These are phyloP conservation scores for Exophiala viscosa DNA, from an alignment of 2,329 filamentous ascomycete species.

Conservation along the genomic window DNA sequence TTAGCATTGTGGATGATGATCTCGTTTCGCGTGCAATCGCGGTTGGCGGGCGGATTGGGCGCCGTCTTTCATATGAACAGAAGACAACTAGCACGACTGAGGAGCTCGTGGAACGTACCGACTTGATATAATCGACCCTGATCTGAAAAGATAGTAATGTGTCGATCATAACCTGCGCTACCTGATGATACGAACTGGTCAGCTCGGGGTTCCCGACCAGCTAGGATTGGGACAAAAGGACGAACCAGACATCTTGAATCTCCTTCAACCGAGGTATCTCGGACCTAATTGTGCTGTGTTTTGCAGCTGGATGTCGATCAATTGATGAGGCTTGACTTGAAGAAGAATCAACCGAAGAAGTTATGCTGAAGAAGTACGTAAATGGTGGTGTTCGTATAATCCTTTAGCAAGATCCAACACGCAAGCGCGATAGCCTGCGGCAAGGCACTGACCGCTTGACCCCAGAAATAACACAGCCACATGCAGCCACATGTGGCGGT, in stretches of 20 bases:
- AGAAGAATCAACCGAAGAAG: conserved; percentile 1
- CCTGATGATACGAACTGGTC: conserved; percentile 47
- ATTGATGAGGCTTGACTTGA: conserved; percentile 6
- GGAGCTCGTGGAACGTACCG: conserved; percentile 60
- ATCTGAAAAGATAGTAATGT: conserved; percentile 99
- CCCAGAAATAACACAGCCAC: too few species aligned
- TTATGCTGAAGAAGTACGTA: conserved; percentile 1
- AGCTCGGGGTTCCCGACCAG: conserved; percentile 27
- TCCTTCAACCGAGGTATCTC: conserved; percentile 15
- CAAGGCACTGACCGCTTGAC: too few species aligned
- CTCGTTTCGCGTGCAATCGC: neutral
- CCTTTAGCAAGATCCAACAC: neutral
- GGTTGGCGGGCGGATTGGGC: neutral
- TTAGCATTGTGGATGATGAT: conserved; percentile 22
- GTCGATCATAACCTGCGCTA: conserved; percentile 90
- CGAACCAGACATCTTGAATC: conserved; percentile 44
- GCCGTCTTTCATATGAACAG: neutral
- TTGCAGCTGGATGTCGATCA: conserved; percentile 10
- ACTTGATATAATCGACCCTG: conserved; percentile 99
- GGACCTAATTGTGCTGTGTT: conserved; percentile 10
- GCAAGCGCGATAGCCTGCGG: neutral
- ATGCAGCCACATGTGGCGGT: too few species aligned
- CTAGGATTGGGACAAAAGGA: conserved; percentile 18
- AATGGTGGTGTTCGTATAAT: neutral
- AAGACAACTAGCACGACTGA: neutral